Evolutionary conservation across 176 grass and related monocot genomes (phyloP).

Genomic region (Juncus effusus): DNA sequence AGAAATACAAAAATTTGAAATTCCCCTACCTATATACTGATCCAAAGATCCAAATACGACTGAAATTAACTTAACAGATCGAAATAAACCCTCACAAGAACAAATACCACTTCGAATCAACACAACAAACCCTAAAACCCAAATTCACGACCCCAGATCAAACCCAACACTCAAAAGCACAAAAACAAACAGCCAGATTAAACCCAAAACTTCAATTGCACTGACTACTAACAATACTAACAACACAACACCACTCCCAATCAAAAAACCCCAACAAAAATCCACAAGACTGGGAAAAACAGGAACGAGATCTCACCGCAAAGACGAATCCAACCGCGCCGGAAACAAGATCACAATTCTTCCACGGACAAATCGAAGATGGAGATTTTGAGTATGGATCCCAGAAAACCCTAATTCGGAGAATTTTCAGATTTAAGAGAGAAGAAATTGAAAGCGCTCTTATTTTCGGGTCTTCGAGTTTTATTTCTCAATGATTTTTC

Average conservation of each 20-base stretch:
- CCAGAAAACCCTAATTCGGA: constrained; percentile 28
- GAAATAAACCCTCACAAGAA: background rate
- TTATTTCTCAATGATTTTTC: constrained; percentile 8
- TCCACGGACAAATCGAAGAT: background rate
- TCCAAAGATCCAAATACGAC: background rate
- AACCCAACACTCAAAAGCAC: too few species aligned
- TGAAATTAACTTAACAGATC: too few species aligned
- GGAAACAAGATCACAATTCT: background rate
- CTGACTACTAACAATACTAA: too few species aligned
- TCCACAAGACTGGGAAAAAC: background rate
- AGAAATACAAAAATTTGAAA: background rate
- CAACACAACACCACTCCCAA: too few species aligned
- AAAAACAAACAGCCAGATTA: too few species aligned
- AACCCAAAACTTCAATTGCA: too few species aligned
- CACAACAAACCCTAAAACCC: constrained; percentile 3
- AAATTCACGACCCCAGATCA: background rate
- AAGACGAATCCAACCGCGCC: constrained; percentile 8
- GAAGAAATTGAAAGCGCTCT: constrained; percentile 16
- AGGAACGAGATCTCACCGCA: constrained; percentile 9
- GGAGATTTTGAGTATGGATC: background rate
- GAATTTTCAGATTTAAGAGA: constrained; percentile 19
- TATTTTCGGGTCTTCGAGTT: constrained; percentile 10
- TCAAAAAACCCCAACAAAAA: background rate
- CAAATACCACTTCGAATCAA: constrained; percentile 15
- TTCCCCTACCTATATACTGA: constrained; percentile 2